phyloP scores from a whole-genome alignment of 805 yeast species.

The Starmerella stigmatis region DNA sequence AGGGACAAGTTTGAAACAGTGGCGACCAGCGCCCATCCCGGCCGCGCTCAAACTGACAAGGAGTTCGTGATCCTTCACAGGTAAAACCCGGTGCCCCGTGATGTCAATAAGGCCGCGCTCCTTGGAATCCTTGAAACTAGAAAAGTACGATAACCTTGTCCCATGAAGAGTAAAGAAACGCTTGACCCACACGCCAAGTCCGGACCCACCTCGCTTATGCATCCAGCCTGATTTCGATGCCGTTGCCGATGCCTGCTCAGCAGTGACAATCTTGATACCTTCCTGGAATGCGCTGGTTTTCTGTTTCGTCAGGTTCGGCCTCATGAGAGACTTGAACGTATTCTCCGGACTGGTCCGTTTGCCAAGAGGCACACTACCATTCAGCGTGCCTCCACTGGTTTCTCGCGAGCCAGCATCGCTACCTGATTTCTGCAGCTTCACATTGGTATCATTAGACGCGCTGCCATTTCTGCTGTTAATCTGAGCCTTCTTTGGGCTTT shows the following conservation, averaged over 20 bases:
- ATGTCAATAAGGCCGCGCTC: constrained; percentile 93
- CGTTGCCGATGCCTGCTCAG: constrained; percentile 63
- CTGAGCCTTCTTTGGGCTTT: not conserved
- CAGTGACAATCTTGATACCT: constrained; percentile 68
- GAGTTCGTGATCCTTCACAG: constrained; percentile 67
- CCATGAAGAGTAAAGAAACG: constrained; percentile 82
- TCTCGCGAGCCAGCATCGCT: too few species aligned
- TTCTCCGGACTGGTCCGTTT: constrained; percentile 13
- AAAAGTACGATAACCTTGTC: constrained; percentile 81
- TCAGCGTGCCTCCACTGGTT: not conserved
- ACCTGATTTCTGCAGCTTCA: not conserved
- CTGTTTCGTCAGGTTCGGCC: constrained; percentile 28
- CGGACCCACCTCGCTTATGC: constrained; percentile 78
- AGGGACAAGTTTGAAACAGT: constrained; percentile 84
- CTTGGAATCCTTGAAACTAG: constrained; percentile 61
- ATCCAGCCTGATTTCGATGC: constrained; percentile 89
- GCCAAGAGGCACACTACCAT: not conserved
- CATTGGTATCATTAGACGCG: not conserved
- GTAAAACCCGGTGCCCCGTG: constrained; percentile 84
- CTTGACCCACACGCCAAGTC: constrained; percentile 85
- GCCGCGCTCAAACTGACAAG: constrained; percentile 82
- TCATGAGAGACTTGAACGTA: constrained; percentile 26
- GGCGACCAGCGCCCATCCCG: constrained; percentile 85
- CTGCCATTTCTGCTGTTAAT: not conserved
- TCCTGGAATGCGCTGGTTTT: constrained; percentile 45